Base-by-base conservation (phyloP, 179 eudicot genomes). In the Patellifolia procumbens region DNA sequence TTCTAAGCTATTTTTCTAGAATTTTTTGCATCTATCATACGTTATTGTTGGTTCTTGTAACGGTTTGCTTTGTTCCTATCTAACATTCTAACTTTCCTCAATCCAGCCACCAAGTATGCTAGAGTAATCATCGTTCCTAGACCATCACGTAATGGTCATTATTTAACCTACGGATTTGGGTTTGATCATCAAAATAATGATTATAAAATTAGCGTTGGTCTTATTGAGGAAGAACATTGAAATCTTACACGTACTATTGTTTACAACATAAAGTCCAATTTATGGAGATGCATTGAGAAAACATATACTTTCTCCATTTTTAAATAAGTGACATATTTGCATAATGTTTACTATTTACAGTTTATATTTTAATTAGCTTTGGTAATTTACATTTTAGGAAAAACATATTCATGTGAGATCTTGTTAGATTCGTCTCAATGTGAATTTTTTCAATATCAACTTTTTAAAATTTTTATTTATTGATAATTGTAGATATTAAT, bases 241-340 rank as follows among this genome's bases (percentile, higher is more conserved):
- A 5, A 24, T 5, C 4, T 8, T 53, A 4, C 13, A 7, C 9
- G 15, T 35, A 35, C 29, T 15, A 8, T 29, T 29, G 59, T 61
- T 16, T 74, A 73, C 39, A 73, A 68, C 56, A 28, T 73, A 39
- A 74, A 42, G 31, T 9, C 19, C 11, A 26, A 32, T 45, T 61
- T 68, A 1, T 60, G 68, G 68, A 74, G 5, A 0, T 15, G 16
- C 19, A 32, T 61, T 3, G 17, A 29, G 20, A 29, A 11, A 2
- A 6, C 26, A 19, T 13, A 1, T 42, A 59, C 26, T 12, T n/a
- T n/a, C n/a, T n/a, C n/a, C n/a, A n/a, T n/a, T n/a, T n/a, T n/a
- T n/a, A n/a, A n/a, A n/a, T n/a, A n/a, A n/a, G n/a, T n/a, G n/a
- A n/a, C n/a, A n/a, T n/a, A n/a, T n/a, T n/a, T n/a, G n/a, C n/a